Conservation (phyloP, 176 grass and related monocot species). For the Poa pratensis region DNA sequence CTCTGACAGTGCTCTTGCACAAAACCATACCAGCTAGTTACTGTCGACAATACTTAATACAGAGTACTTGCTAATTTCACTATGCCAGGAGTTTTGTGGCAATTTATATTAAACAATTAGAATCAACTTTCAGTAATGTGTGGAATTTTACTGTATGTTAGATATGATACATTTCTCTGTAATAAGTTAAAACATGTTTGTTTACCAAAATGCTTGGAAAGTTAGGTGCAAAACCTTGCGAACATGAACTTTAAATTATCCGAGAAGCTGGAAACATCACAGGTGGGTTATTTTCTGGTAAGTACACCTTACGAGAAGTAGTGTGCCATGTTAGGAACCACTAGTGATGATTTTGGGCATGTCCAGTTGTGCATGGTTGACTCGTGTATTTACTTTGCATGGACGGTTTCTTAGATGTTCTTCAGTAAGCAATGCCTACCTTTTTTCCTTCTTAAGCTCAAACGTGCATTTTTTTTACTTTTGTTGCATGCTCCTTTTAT, state of each 20-base stretch:
- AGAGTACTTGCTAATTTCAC: not conserved
- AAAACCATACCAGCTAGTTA: not conserved
- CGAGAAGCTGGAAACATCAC: not conserved
- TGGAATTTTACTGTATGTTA: not conserved
- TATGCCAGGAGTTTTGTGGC: not conserved
- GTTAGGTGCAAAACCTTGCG: not conserved
- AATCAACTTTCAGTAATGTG: not conserved
- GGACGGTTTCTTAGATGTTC: not conserved
- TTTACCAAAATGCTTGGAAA: not conserved
- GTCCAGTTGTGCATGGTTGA: not conserved
- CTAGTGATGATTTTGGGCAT: not conserved
- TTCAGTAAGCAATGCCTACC: not conserved
- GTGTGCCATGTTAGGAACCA: not conserved
- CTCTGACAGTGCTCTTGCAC: not conserved
- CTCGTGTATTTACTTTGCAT: not conserved
- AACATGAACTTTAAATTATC: not conserved
- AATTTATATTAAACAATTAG: not conserved
- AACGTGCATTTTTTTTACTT: not conserved
- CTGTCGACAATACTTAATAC: not conserved
- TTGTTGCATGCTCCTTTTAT: not conserved
- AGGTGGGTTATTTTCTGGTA: not conserved
- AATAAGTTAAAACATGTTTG: not conserved
- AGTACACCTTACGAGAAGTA: not conserved
- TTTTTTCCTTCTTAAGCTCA: not conserved
- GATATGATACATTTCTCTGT: not conserved